A percentile compares a stretch with the other conserved stretches of the same genome.
Conservation (phyloP, 1,284 basidiomycete genomes). For the Bjerkandera adusta region DNA sequence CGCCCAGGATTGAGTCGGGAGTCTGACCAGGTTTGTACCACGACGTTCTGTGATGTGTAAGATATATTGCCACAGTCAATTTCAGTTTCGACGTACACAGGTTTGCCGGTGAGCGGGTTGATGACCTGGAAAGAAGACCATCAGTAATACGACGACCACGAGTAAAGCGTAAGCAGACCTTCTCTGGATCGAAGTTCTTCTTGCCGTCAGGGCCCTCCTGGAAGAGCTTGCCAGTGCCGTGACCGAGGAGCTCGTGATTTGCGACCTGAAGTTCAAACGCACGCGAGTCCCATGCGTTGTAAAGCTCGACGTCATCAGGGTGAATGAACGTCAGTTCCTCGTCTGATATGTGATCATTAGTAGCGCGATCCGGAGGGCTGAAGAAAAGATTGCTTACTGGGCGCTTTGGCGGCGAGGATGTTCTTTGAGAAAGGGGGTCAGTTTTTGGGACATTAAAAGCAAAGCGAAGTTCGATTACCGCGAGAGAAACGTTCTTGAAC, state of each 20-base stretch:
- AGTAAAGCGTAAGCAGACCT: conserved; percentile 36
- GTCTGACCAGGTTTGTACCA: conserved; percentile 88
- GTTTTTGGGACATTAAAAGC: background rate
- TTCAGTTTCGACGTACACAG: conserved; percentile 46
- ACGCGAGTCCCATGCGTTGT: conserved; percentile 72
- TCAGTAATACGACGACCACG: background rate
- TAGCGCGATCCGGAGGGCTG: background rate
- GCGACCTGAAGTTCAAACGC: conserved; percentile 86
- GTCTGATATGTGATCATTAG: conserved; percentile 36
- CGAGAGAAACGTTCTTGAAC: conserved; percentile 82
- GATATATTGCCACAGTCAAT: background rate
- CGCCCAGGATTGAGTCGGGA: conserved; percentile 74
- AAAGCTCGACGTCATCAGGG: conserved; percentile 65
- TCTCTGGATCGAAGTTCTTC: conserved; percentile 75
- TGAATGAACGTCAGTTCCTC: conserved; percentile 81
- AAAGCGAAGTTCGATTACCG: conserved; percentile 35
- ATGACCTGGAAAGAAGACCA: conserved; percentile 49
- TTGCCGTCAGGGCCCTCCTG: conserved; percentile 72
- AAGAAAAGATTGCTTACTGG: conserved; percentile 47
- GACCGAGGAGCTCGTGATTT: conserved; percentile 80
- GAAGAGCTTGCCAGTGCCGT: conserved; percentile 79
- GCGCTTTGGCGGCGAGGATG: conserved; percentile 81
- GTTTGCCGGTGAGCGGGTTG: conserved; percentile 82
- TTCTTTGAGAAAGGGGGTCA: conserved; percentile 42
- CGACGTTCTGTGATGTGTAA: conserved; percentile 43